Conservation (phyloP, 805 yeast genomes). For the Isabelozyma rhagii region DNA sequence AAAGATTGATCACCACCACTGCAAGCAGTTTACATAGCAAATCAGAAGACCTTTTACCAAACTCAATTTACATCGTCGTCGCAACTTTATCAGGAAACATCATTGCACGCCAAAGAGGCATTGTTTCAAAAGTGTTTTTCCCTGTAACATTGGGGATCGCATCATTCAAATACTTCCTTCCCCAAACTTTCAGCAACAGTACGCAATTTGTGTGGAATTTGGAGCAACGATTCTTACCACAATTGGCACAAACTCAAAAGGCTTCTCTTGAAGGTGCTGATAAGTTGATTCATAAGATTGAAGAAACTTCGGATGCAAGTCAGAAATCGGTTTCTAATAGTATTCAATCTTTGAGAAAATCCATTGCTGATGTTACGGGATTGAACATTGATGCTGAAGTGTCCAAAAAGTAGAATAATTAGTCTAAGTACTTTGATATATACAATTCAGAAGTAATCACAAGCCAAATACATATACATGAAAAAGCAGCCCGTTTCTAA, state of each 20-base stretch:
- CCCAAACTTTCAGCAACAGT: slow-evolving; percentile 66
- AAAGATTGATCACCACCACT: slow-evolving; percentile 61
- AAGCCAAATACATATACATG: not conserved
- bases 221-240: slow-evolving; percentile 61
- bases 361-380: slow-evolving; percentile 60
- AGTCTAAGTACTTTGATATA: not conserved
- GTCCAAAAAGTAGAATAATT: slow-evolving; percentile 38
- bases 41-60: slow-evolving; percentile 70
- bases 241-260: slow-evolving; percentile 61
- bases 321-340: slow-evolving; percentile 32
- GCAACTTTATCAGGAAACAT: slow-evolving; percentile 74
- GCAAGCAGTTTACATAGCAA: slow-evolving; percentile 60
- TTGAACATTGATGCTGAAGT: slow-evolving; percentile 64
- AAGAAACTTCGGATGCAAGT: slow-evolving; percentile 38
- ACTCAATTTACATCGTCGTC: slow-evolving; percentile 61
- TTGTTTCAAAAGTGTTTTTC: slow-evolving; percentile 48
- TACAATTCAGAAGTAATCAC: not conserved
- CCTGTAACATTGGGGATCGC: slow-evolving; percentile 62
- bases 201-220: slow-evolving; percentile 53
- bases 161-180: slow-evolving; percentile 69
- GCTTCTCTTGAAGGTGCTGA: slow-evolving; percentile 44
- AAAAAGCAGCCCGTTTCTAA: too few relatives aligned
- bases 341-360: slow-evolving; percentile 37
- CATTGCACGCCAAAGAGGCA: slow-evolving; percentile 62
- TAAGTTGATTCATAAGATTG: slow-evolving; percentile 42